Base-by-base conservation (phyloP, 257 asterid species). In the Hygrophila difformis region DNA sequence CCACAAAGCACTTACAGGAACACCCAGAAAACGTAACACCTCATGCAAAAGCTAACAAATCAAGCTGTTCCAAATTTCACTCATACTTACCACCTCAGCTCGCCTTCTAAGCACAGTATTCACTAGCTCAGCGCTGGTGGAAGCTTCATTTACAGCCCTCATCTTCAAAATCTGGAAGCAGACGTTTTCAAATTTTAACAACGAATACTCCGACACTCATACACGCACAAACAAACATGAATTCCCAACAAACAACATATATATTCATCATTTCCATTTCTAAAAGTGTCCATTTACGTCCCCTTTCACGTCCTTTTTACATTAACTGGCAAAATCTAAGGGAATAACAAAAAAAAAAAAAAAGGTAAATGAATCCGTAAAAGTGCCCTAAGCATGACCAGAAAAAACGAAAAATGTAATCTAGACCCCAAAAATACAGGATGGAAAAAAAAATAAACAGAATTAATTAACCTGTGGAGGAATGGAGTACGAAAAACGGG, bases 141-240 rank as follows among this genome's bases (percentile, higher is more conserved):
- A 70, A 34, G 78, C 86, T 60, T 78, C 95, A 45, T 65, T 75
- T 4, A 56, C 65, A 44, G 56, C 54, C 68, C 68, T 74, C 95
- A 75, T 81, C 63, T 56, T 51, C 54, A 28, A 46, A 66, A 52
- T 56, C 76, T 61, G 34, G 11, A 51, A 46, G 16, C 31, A 24
- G n/a, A n/a, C 36, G 22, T 21, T 26, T 18, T 12, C 23, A 20
- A 34, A 17, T 8, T 26, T 3, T 5, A 26, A 8, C 4, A 26
- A 26, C 4, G 8, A 26, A 26, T 26, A 26, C n/a, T n/a, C n/a
- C n/a, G 8, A 26, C 31, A 26, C 12, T 10, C 33, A 31, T 15
- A 47, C 50, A 37, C 37, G 16, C 12, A 46, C 26, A 31, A 26
- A 16, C 49, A 47, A 6, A n/a, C n/a, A n/a, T n/a, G n/a, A n/a